Evolutionary conservation across 306 rosid species (phyloP).

Genomic region (Morella rubra): DNA sequence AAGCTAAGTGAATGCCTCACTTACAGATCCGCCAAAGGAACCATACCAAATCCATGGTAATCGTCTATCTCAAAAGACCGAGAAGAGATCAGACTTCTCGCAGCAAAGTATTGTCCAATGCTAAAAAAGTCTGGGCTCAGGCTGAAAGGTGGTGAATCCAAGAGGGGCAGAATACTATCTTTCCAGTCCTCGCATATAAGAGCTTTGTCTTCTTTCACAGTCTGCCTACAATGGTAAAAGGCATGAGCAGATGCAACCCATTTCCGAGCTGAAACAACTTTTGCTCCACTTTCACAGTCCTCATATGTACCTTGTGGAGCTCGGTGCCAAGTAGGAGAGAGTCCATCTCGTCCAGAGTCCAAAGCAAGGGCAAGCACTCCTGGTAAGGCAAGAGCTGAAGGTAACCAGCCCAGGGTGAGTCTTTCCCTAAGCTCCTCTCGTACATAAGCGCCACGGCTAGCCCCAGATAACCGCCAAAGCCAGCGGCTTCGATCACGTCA

Average conservation of each 20-base stretch:
- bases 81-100: slow-evolving; percentile 70
- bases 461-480: slow-evolving; percentile 54
- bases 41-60: slow-evolving; percentile 90
- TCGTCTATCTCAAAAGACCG: slow-evolving; percentile 72
- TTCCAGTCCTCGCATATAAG: slow-evolving; percentile 77
- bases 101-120: slow-evolving; percentile 63
- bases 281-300: not conserved
- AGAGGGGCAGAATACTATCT: slow-evolving; percentile 64
- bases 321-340: slow-evolving; percentile 70
- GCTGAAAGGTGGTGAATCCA: slow-evolving; percentile 40
- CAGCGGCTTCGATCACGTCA: slow-evolving; percentile 48
- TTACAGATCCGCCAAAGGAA: slow-evolving; percentile 91
- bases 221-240: slow-evolving; percentile 51
- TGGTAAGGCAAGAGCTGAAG: slow-evolving; percentile 63
- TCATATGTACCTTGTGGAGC: slow-evolving; percentile 62
- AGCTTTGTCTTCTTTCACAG: slow-evolving; percentile 68
- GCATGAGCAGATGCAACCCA: slow-evolving; percentile 32
- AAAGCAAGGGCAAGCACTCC: slow-evolving; percentile 67
- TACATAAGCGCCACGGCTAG: slow-evolving; percentile 75
- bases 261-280: not conserved
- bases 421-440: slow-evolving; percentile 67
- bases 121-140: slow-evolving; percentile 49
- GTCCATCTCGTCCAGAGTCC: slow-evolving; percentile 59
- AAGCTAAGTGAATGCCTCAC: slow-evolving; percentile 30
- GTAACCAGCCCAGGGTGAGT: slow-evolving; percentile 73